Evolutionary conservation across 1,284 basidiomycete genomes (phyloP), one percentile per base, ranked within the genome.

Genomic region (Moesziomyces parantarcticus): DNA sequence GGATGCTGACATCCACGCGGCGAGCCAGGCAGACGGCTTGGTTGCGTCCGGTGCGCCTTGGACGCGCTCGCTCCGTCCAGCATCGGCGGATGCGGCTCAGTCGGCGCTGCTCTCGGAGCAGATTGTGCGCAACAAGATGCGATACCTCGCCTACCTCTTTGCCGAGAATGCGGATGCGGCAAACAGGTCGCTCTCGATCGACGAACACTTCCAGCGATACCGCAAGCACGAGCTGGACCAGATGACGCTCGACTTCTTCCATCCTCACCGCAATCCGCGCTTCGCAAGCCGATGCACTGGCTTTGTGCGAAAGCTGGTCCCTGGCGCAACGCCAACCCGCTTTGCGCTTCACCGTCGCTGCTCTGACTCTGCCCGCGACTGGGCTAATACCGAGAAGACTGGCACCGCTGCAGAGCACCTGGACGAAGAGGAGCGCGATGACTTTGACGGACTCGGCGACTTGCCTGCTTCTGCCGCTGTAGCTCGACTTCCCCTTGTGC

Each of bases 241-340:
- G 70, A 87, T 86, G 86, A 77, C 84, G 26, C 76, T 86, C 18
- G 86, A 87, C 78, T 84, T 82, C 41, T 86, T 85, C 78, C 85
- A 87, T 64, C 75, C 74, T 8, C 57, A 70, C 25, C 74, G 75
- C 25, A 84, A 83, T 29, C 63, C 82, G 68, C 78, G 86, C 40
- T 87, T 86, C 58, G 82, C 85, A 57, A 64, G 75, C 3, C 84
- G 86, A 26, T 83, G 86, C 45, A 78, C 83, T 53, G 84, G 81
- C 29, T 87, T 87, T 68, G 84, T 86, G 23, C 81, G 86, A 25
- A 87, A 87, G 75, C 75, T 84, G 61, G 84, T 84, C 36, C 77
- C 85, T 2, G 62, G 50, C 32, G 58, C 66, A 6, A 86, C 85
- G 5, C 85, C 85, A 1, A 58, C 78, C 1, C 79, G 86, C 44